Base-by-base conservation (phyloP, 2,329 filamentous ascomycete species). In the Fusarium sp. region DNA sequence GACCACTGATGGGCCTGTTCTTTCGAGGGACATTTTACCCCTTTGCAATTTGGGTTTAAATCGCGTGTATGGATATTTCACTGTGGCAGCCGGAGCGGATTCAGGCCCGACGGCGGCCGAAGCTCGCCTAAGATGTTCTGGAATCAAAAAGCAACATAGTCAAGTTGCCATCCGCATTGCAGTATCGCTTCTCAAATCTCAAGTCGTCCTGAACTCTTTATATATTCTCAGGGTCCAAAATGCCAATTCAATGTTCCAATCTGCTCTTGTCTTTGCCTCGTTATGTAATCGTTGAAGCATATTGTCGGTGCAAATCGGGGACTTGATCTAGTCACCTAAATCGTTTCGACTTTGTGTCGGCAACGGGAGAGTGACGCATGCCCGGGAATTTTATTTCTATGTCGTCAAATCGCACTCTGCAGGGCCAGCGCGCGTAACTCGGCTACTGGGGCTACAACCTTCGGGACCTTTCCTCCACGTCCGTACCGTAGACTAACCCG, bases 121-220 rank as follows among this genome's bases (percentile, higher is more conserved):
- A 22, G 1, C 17, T 47, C 39, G n/a, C 22, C 22, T n/a, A 13
- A 27, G 4, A 15, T 39, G n/a, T 27, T 56, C 29, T 56, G n/a
- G 18, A 56, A 46, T 5, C 18, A n/a, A 54, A 22, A 54, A 14
- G 15, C 14, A 7, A 47, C 20, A 17, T 35, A 4, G 14, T n/a
- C n/a, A 4, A 7, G 29, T 2, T 45, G 12, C n/a, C 6, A 0
- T 4, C 6, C 22, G 14, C 11, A 7, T n/a, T 15, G 4, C 9
- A 27, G 9, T 2, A 14, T 38, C 9, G 4, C 2, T 27, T 17
- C 49, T 9, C 3, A 4, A 2, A 8, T 38, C 6, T 15, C 4
- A 22, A 18, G 7, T 33, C 18, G 5, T 8, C 11, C 3, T 33
- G 46, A 5, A 15, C 3, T 18, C 33, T 36, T 17, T 17, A 18